Base-by-base conservation (phyloP, 2,329 filamentous ascomycete genomes). In the Epichloe scottii region DNA sequence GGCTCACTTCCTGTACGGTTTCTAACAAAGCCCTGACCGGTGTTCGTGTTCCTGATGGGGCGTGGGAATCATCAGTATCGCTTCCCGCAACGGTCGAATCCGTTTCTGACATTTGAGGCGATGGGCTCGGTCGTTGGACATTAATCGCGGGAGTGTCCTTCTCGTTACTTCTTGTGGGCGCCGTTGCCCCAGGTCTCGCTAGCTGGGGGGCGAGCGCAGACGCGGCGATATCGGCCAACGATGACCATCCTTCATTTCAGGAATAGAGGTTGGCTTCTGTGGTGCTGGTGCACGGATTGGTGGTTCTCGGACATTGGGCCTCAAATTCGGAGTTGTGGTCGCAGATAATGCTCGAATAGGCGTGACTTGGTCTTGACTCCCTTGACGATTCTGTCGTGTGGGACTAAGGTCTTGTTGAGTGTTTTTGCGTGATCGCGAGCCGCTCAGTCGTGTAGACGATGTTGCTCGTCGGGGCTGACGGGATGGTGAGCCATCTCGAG, bases 1-100 rank as follows among this genome's bases (percentile, higher is more conserved):
- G 79, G 68, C 88, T 93, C 50, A 85, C 83, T 73, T 96, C 91
- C 64, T 95, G 86, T 15, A 97, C 91, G 0, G 93, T 96, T 68
- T 95, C 91, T 52, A 96, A 71, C 46, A 79, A 80, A 46, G 83
- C 81, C 49, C 76, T 73, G 35, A 73, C 76, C 21, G 81, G 79
- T 17, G 81, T 80, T 62, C 76, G 71, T 69, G 79, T 71, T 47
- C 79, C 80, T 19, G 77, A 69, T 43, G 68, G 67, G 43, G 59
- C 58, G 39, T 71, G 66, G 11, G 63, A 56, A 39, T 81, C 78
- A 57, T 81, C 78, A 51, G 66, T 66, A 55, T 81, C 78, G 57
- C 68, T 74, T 54, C 80, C 77, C 11, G 71, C 70, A 50, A 65
- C 68, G 62, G 57, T 63, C 54, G 58, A 64, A 38, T 60, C 66